Evolutionary conservation across 106 monocot species (phyloP), one percentile per base, ranked within the genome.

Genomic region (Allium sativum): DNA sequence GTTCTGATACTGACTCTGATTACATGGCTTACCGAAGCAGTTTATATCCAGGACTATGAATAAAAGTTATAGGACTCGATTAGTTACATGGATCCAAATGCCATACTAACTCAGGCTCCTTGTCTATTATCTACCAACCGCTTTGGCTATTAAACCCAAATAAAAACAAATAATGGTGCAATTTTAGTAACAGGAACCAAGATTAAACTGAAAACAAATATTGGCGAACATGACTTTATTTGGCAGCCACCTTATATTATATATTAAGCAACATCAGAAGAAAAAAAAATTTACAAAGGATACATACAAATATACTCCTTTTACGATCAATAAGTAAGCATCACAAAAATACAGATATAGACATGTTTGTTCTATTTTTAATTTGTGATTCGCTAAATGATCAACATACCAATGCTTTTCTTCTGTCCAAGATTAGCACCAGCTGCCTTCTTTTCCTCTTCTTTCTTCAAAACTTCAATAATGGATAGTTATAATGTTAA

Each of bases 381-480:
- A 10, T 31, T 20, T 5, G 2, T 1, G 12, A 22, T 12, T 22
- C 19, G 13, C 13, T 52, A 16, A 53, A 9, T 41, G 42, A 42
- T 5, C 53, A n/a, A 21, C 70, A 64, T 82, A 81, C 85, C 64
- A 52, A 77, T 78, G 40, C 16, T 70, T 53, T 64, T 76, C 40
- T 61, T 66, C 50, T 72, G 44, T 9, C 9, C 73, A 62, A 40
- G 12, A 44, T 61, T 45, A 40, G 57, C 45, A 47, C 42, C 46
- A 45, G 63, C 61, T 21, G 70, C 46, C 43, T 77, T 86, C 65
- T 63, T 87, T 77, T 90, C 85, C 69, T 89, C 85, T 68, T 94
- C 86, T 79, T 87, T 86, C 74, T 87, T 89, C 59, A 89, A 44
- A 58, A 79, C 93, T 93, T 65, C 13, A 52, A 20, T 15, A 78